A percentile compares a stretch with the other conserved stretches of the same genome.
These are phyloP conservation scores for Malus sylvestris DNA, from an alignment of 306 rosid species.

Conservation along the genomic window DNA sequence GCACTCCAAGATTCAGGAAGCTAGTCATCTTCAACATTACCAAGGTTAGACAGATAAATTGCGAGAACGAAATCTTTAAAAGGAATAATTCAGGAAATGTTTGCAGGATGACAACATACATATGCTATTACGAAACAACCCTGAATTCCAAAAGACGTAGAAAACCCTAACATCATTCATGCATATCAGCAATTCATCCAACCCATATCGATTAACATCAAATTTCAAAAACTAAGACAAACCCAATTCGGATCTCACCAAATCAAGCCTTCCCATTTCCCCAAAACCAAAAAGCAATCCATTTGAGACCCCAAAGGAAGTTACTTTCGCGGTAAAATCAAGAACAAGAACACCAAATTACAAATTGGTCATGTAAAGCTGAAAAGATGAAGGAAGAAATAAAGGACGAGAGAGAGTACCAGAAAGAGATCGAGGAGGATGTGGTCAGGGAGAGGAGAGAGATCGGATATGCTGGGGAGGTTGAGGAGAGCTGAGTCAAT, in stretches of 20 bases:
- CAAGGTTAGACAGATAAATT: neutral
- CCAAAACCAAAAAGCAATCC: neutral
- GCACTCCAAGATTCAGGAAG: neutral
- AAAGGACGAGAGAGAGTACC: constrained; percentile 26
- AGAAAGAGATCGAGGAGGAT: constrained; percentile 74
- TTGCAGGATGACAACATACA: neutral
- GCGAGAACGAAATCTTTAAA: neutral
- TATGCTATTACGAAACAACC: neutral
- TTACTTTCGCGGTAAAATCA: neutral
- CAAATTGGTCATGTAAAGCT: neutral
- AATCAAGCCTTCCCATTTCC: neutral
- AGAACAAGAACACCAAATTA: neutral
- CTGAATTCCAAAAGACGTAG: neutral
- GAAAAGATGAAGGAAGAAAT: neutral
- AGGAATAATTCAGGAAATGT: neutral
- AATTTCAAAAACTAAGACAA: neutral
- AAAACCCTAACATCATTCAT: neutral
- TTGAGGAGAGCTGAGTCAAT: constrained; percentile 79
- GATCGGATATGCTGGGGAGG: constrained; percentile 78
- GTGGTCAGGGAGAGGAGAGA: constrained; percentile 86
- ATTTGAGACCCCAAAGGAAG: neutral
- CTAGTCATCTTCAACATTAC: neutral
- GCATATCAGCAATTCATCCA: neutral
- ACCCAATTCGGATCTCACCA: neutral
- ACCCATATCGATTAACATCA: neutral